Evolutionary conservation across 768 basidiomycete genomes (phyloP), one percentile per base, ranked within the genome.

Genomic region (Xerocomellus chrysenteron): DNA sequence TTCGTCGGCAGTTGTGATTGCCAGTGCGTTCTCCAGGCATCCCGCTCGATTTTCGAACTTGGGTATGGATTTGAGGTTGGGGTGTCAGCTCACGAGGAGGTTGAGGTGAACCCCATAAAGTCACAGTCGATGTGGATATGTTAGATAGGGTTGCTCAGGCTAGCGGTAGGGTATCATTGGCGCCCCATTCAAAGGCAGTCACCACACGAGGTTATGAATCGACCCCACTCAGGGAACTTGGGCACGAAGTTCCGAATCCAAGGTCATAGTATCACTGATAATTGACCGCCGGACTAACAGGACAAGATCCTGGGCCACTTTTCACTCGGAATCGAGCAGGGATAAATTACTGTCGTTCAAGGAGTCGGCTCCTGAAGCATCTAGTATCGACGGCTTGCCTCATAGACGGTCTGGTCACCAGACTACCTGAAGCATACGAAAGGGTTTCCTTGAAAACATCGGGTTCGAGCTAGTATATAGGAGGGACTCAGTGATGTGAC

Each of bases 231-330:
- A 58, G 60, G 8, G 65, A 60, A 49, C 35, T 50, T 13, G 62
- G 53, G 1, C 52, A 14, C 4, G 61, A 66, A 35, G 40, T 9
- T 16, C 64, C 65, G 4, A 74, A 70, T 12, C 69, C 70, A 50
- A 71, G 53, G 8, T 68, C 63, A 26, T 2, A 21, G 21, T 21
- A 2, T 21, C 21, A 21, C 21, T 21, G 21, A 21, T 21, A 21
- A 21, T 21, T 21, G 21, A 21, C 21, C 21, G 21, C 21, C 21
- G 21, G 21, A 21, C 21, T 21, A 21, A 21, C 21, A 21, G 21
- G 21, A 21, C 21, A 21, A 21, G 21, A 21, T 21, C 21, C 21
- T 21, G 21, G 21, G 21, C 21, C 21, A 21, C 21, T 21, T 21
- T 21, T 21, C 21, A 21, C 21, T 21, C 21, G 21, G 21, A 21